phyloP scores from a whole-genome alignment of 108 stramenopile species.

The Nitzschia sp. region DNA sequence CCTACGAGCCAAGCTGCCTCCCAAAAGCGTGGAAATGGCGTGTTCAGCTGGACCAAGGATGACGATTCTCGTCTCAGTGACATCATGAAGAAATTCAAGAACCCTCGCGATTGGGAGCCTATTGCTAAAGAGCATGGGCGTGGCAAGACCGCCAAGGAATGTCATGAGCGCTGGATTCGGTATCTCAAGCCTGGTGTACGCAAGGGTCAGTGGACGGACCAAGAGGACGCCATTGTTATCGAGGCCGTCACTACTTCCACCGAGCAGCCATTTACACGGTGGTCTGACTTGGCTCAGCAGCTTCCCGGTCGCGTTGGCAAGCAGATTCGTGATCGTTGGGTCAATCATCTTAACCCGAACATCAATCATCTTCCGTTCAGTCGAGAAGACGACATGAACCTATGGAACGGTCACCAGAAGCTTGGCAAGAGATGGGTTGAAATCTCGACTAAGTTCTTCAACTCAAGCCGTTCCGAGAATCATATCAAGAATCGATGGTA shows the following conservation, averaged over 20 bases:
- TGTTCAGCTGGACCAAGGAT: constrained; percentile 70
- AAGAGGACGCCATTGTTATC: constrained; percentile 83
- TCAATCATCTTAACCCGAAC: constrained; percentile 87
- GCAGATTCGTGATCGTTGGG: constrained; percentile 90
- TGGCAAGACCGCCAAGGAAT: constrained; percentile 68
- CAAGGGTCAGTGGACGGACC: constrained; percentile 82
- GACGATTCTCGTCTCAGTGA: constrained; percentile 77
- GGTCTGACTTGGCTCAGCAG: constrained; percentile 83
- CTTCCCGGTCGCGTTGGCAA: constrained; percentile 88
- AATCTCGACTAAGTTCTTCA: constrained; percentile 83
- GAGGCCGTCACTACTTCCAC: constrained; percentile 72
- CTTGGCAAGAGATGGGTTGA: constrained; percentile 89
- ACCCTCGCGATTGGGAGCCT: constrained; percentile 85
- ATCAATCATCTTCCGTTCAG: constrained; percentile 83
- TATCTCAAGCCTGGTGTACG: constrained; percentile 83
- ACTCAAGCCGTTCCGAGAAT: constrained; percentile 79
- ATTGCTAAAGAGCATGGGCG: constrained; percentile 75
- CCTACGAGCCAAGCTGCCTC: constrained; percentile 29
- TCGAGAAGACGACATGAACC: constrained; percentile 72
- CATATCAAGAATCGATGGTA: constrained; percentile 94
- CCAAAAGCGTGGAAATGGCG: constrained; percentile 34
- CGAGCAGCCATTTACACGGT: constrained; percentile 85
- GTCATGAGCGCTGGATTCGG: constrained; percentile 84
- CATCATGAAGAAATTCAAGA: constrained; percentile 87
- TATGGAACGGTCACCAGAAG: constrained; percentile 82